A percentile compares a stretch with the other conserved stretches of the same genome.
These are phyloP conservation scores for Claviceps capensis DNA, from an alignment of 2,329 filamentous ascomycete genomes.

Conservation along the genomic window DNA sequence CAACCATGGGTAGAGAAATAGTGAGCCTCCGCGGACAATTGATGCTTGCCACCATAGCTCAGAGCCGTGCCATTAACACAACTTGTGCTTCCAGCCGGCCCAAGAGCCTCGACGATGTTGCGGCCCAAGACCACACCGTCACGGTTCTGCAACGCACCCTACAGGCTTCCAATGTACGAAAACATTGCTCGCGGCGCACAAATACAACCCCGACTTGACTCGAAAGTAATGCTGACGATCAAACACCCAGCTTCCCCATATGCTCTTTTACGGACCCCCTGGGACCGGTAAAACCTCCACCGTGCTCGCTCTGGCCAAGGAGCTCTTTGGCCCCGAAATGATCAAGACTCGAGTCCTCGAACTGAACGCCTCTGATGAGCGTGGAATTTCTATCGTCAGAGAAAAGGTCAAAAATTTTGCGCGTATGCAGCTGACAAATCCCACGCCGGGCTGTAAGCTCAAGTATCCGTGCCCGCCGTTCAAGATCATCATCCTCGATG, in stretches of 20 bases:
- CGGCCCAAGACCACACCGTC: constrained; percentile 93
- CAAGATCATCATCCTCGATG: constrained; percentile 97
- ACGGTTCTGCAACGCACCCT: constrained; percentile 84
- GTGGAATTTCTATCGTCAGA: constrained; percentile 90
- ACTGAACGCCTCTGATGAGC: constrained; percentile 97
- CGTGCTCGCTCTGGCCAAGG: constrained; percentile 90
- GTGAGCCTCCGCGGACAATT: constrained; percentile 35
- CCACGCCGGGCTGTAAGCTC: constrained; percentile 51
- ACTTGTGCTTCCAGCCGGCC: constrained; percentile 51
- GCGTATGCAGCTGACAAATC: constrained; percentile 80
- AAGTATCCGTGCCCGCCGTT: constrained; percentile 90
- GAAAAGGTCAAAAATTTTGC: constrained; percentile 99
- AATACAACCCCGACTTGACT: too few relatives aligned
- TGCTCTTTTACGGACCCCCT: constrained; percentile 97
- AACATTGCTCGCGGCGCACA: neutral
- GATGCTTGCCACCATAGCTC: neutral
- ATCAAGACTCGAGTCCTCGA: constrained; percentile 92
- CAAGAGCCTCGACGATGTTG: constrained; percentile 86
- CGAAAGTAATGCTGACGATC: neutral
- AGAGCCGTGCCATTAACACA: neutral
- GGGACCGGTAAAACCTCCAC: constrained; percentile 98
- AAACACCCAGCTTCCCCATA: constrained; percentile 60
- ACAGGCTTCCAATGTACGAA: constrained; percentile 73
- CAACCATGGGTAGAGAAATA: constrained; percentile 99
- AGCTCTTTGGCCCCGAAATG: constrained; percentile 91